These are phyloP conservation scores for Trichoderma cornu-damae DNA, from an alignment of 2,329 filamentous ascomycete species.

Conservation along the genomic window DNA sequence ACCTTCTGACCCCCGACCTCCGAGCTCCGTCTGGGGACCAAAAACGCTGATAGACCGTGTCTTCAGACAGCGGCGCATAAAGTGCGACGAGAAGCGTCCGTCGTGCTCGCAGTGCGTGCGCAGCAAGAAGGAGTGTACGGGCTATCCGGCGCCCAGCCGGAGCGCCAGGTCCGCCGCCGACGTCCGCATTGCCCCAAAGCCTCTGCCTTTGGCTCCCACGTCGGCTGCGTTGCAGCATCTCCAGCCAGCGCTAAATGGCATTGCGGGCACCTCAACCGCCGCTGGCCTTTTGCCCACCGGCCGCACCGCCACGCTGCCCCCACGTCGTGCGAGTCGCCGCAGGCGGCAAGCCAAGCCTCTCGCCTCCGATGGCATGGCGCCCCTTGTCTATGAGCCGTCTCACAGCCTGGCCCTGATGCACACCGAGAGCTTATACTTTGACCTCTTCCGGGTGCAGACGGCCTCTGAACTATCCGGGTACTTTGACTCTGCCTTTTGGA, in stretches of 20 bases:
- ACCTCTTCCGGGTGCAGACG: slow-evolving; percentile 57
- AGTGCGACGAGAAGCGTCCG: slow-evolving; percentile 61
- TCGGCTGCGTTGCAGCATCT: background rate
- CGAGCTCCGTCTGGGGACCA: background rate
- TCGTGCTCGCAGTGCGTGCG: slow-evolving; percentile 55
- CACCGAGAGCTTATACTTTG: slow-evolving; percentile 55
- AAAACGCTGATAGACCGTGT: background rate
- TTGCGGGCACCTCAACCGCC: slow-evolving; percentile 20
- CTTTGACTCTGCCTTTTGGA: slow-evolving; percentile 64
- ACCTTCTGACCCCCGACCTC: background rate
- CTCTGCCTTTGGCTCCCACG: slow-evolving; percentile 30
- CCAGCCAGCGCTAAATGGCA: background rate
- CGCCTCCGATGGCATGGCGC: slow-evolving; percentile 21
- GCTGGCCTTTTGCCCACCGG: slow-evolving; percentile 14
- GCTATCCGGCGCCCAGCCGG: slow-evolving; percentile 56
- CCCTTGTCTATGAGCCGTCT: slow-evolving; percentile 41
- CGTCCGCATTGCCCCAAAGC: slow-evolving; percentile 47
- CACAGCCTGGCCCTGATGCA: slow-evolving; percentile 43
- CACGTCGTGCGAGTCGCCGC: slow-evolving; percentile 29
- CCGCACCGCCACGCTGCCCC: slow-evolving; percentile 27
- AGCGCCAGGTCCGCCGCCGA: slow-evolving; percentile 43
- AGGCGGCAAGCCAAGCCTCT: slow-evolving; percentile 4
- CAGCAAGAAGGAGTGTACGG: slow-evolving; percentile 54
- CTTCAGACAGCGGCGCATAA: slow-evolving; percentile 54
- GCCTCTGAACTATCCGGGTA: slow-evolving; percentile 61